Base-by-base conservation (phyloP, 1,284 basidiomycete genomes). In the Neonothopanus nambi region DNA sequence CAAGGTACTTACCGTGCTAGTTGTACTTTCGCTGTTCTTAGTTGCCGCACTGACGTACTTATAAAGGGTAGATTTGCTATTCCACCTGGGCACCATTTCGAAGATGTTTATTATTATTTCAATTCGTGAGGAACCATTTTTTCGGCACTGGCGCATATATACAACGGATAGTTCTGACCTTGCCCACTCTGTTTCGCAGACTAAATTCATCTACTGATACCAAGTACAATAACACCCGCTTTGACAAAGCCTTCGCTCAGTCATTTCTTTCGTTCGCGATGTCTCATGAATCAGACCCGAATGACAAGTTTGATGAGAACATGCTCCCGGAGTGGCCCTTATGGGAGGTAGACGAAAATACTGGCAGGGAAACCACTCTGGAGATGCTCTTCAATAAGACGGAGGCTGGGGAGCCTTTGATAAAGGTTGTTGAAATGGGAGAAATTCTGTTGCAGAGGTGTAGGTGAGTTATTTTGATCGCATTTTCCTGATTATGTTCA, bases 31-130 rank as follows among this genome's bases (percentile, higher is more conserved):
- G 2, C 13, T 28, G 26, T 17, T 30, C 21, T n/a, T 5, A 13
- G 2, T 23, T 15, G 40, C 30, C 30, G 8, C 8, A 5, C 30
- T 33, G 30, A 33, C 30, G 13, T 33, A 33, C 30, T 33, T 33
- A 33, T 13, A 33, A 33, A 73, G 68, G 68, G 61, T n/a, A 65
- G 69, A 57, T 74, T 72, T 49, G 70, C 71, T 1, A 63, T 74
- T 24, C 70, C 71, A 5, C 73, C 72, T 3, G 73, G 59, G 1
- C 45, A 41, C 0, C 73, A 75, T 57, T 69, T 61, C 9, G 50
- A 63, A 12, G 72, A 74, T 57, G 46, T 71, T 4, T 47, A 57
- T 3, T 73, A 69, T 50, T 72, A 71, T 55, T 74, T 67, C 57
- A 63, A 68, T 18, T 57, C 59, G 63, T 65, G 45, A 20, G 59